Conservation (phyloP, 2,329 filamentous ascomycete species). For the Fusarium staphyleae region DNA sequence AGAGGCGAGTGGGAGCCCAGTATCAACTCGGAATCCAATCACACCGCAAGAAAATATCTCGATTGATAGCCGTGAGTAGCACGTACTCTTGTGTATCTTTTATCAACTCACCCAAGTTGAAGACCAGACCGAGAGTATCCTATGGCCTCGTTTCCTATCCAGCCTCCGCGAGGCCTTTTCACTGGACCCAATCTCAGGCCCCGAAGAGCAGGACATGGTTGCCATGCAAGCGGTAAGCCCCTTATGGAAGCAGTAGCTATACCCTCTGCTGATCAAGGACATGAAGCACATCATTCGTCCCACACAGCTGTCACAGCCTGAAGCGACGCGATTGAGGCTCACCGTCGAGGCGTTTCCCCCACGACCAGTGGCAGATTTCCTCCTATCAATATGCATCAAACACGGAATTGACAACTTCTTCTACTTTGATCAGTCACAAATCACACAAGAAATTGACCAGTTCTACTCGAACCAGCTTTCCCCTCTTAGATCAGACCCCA, state of each 20-base stretch:
- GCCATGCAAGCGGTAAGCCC: conserved; percentile 30
- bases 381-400: conserved; percentile 41
- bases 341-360: conserved; percentile 40
- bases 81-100: not conserved
- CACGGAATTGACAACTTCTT: conserved; percentile 42
- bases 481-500: conserved; percentile 30
- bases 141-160: conserved; percentile 42
- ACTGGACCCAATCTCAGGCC: conserved; percentile 29
- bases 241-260: too few species aligned
- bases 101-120: not conserved
- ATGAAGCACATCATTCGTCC: conserved; percentile 20
- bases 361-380: conserved; percentile 39
- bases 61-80: conserved; percentile 21
- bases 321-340: conserved; percentile 30
- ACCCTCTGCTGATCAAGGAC: not conserved
- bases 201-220: conserved; percentile 31
- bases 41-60: conserved; percentile 23
- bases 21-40: not conserved
- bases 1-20: not conserved
- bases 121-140: conserved; percentile 35
- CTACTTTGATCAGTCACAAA: conserved; percentile 42
- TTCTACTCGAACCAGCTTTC: conserved; percentile 38
- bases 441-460: conserved; percentile 35
- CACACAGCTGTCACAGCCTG: conserved; percentile 17
- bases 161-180: conserved; percentile 41